Evolutionary conservation across 2,329 filamentous ascomycete genomes (phyloP).

Genomic region (Penicillium occitanis): DNA sequence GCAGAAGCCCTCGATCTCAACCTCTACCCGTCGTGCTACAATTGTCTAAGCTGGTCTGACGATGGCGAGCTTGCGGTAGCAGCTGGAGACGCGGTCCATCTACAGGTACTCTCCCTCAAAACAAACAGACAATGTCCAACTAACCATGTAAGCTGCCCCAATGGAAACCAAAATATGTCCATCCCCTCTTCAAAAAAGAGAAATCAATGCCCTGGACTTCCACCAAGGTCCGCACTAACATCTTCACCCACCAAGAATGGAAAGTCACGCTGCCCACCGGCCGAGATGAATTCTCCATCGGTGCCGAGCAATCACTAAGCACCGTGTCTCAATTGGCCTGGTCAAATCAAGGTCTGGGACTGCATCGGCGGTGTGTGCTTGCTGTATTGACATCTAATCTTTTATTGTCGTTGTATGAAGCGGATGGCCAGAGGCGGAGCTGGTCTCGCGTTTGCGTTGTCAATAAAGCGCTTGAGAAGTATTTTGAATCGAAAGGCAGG

Average conservation of each 20-base stretch:
- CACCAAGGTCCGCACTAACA: conserved; percentile 49
- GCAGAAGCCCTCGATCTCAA: conserved; percentile 34
- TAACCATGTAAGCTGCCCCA: conserved; percentile 17
- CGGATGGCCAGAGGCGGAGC: conserved; percentile 45
- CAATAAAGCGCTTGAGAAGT: conserved; percentile 49
- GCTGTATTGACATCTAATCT: conserved; percentile 59
- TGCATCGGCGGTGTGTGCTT: conserved; percentile 55
- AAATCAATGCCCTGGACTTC: conserved; percentile 37
- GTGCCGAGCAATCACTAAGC: conserved; percentile 58
- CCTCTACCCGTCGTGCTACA: conserved; percentile 52
- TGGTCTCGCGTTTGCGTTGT: conserved; percentile 57
- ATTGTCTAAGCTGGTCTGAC: conserved; percentile 59
- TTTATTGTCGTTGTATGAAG: conserved; percentile 57
- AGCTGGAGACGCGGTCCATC: conserved; percentile 55
- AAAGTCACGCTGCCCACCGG: conserved; percentile 47
- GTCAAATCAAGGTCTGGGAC: conserved; percentile 58
- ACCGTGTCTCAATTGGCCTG: conserved; percentile 53
- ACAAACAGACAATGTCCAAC: neutral
- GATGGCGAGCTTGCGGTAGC: conserved; percentile 60
- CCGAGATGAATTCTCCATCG: conserved; percentile 54
- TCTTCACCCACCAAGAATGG: conserved; percentile 55
- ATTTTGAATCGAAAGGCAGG: conserved; percentile 33
- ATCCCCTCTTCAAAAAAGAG: conserved; percentile 22
- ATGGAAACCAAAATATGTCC: conserved; percentile 21
- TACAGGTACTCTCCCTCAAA: conserved; percentile 44